Evolutionary conservation across 345 rosid genomes (phyloP).

Genomic region (Bruguiera sexangula): DNA sequence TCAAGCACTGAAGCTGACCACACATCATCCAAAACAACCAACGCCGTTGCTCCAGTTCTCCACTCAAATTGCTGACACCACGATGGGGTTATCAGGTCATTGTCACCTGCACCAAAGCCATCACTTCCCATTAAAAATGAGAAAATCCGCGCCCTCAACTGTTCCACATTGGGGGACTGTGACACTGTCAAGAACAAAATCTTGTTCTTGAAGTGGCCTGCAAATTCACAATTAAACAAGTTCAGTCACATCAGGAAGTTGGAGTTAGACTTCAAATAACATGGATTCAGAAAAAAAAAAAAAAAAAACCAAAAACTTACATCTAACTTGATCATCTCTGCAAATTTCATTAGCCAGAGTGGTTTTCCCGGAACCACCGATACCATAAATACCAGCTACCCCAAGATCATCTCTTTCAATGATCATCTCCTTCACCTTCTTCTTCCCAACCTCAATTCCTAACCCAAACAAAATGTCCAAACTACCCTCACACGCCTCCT

Average conservation of each 20-base stretch:
- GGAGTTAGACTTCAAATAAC: neutral
- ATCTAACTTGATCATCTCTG: conserved; percentile 53
- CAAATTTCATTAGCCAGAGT: conserved; percentile 70
- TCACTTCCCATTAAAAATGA: conserved; percentile 40
- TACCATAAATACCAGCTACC: conserved; percentile 65
- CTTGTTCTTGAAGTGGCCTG: conserved; percentile 53
- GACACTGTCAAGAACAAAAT: conserved; percentile 76
- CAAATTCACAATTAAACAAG: conserved; percentile 4
- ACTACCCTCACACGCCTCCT: conserved; percentile 35
- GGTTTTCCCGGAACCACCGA: conserved; percentile 91
- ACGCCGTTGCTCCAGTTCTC: conserved; percentile 19
- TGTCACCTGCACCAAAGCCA: conserved; percentile 21
- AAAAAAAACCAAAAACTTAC: conserved; percentile 37
- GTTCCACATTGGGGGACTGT: conserved; percentile 69
- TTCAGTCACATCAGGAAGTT: neutral
- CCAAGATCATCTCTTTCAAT: conserved; percentile 31
- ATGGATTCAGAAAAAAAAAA: neutral
- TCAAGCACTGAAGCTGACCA: conserved; percentile 64
- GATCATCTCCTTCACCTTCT: conserved; percentile 75
- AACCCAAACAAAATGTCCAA: conserved; percentile 32
- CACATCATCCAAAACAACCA: conserved; percentile 85
- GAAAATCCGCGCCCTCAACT: conserved; percentile 41
- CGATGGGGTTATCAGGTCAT: conserved; percentile 22
- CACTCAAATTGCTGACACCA: conserved; percentile 39
- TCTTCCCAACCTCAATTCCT: conserved; percentile 66